Base-by-base conservation (phyloP, 345 rosid species). In the Syzygium jambos region DNA sequence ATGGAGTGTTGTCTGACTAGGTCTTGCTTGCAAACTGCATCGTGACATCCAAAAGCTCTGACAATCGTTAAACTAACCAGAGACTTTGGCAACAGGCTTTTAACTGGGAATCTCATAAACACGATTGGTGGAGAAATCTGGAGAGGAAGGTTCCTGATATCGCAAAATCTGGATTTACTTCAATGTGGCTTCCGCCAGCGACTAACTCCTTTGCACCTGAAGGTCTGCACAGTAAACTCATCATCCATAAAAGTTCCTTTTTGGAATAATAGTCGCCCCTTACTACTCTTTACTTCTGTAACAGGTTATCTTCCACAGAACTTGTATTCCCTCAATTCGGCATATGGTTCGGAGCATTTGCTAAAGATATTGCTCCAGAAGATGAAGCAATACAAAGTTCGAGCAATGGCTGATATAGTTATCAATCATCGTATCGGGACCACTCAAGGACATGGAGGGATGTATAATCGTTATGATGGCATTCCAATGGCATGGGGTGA, bases 391-490 rank as follows among this genome's bases (percentile, higher is more conserved):
- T 87, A 89, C 90, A 93, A 94, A 87, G 96, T 96, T 85, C 93
- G 99, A 93, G 94, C 98, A 52, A 97, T 97, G 98, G 98, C 99
- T 73, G 99, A 96, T 91, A 95, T 95, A 52, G 98, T 97, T 88
- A 95, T 97, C 91, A 97, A 96, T 89, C 99, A 97, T 90, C 98
- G 99, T 57, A 86, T 97, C 87, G 99, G 98, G 59, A 97, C 99
- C 9, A 91, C 95, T 8, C 90, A 80, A 91, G 99, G 99, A 49
- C 96, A 95, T 85, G 95, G 98, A 43, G 98, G 98, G 86, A 95
- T 87, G 93, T 95, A 96, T 83, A 96, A 97, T 87, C 98, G 97
- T 43, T 96, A 94, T 85, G 98, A 97, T 90, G 98, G 99, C n/a
- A 92, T 90, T 88, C 96, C 97, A 59, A 86, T 95, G 78, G 84